phyloP scores from a whole-genome alignment of 164 flowering plant species.

The Umbilicus rupestris region DNA sequence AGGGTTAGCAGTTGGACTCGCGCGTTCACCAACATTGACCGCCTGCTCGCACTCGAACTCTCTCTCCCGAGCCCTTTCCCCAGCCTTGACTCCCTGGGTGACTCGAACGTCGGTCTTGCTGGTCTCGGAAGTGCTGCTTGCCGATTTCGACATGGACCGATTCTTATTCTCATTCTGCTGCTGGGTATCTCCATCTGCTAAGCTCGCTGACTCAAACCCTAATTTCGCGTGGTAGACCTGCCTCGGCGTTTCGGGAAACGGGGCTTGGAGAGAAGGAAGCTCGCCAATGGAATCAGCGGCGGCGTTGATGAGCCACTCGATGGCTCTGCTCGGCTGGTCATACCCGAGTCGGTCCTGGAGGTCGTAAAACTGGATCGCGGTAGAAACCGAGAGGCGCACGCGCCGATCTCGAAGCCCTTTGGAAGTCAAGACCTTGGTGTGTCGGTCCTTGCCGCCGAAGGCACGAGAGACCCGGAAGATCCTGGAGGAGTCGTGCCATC shows the following conservation, averaged over 20 bases:
- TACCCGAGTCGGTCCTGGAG: conserved; percentile 69
- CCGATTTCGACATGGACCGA: conserved; percentile 41
- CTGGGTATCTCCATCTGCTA: conserved; percentile 14
- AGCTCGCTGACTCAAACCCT: conserved; percentile 11
- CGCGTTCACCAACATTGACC: neutral
- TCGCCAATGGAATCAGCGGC: conserved; percentile 69
- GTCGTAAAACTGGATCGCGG: conserved; percentile 79
- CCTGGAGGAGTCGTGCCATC: conserved; percentile 61
- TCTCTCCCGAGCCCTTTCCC: conserved; percentile 76
- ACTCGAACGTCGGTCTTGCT: conserved; percentile 60
- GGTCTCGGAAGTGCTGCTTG: conserved; percentile 82
- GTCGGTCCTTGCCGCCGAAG: conserved; percentile 87
- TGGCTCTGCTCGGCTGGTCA: conserved; percentile 97
- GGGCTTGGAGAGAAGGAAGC: conserved; percentile 61
- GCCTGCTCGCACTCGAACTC: conserved; percentile 29
- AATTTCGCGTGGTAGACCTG: conserved; percentile 46
- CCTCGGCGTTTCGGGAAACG: conserved; percentile 52
- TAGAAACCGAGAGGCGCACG: conserved; percentile 61
- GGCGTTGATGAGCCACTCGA: conserved; percentile 87
- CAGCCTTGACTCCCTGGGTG: conserved; percentile 39
- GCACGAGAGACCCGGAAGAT: conserved; percentile 84
- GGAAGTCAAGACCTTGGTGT: conserved; percentile 71
- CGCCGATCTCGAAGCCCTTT: conserved; percentile 67
- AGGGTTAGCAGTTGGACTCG: neutral
- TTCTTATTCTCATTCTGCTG: conserved; percentile 33